Percentiles rank a stretch among this genome's conserved stretches.
Conservation (phyloP, 2,329 filamentous ascomycete genomes). For the Colletotrichum cordylinicola region DNA sequence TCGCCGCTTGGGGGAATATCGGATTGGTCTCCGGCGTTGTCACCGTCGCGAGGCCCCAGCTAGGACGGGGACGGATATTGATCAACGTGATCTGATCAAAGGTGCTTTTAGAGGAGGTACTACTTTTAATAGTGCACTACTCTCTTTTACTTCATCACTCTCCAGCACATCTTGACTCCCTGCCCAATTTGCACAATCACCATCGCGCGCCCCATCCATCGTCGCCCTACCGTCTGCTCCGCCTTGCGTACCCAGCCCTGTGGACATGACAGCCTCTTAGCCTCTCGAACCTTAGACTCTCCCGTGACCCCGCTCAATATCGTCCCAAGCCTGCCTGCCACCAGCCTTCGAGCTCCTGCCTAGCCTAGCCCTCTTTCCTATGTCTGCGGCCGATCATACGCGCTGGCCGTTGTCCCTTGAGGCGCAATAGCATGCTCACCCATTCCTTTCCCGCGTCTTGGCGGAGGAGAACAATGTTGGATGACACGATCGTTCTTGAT, state of each 20-base stretch:
- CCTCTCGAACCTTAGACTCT: neutral
- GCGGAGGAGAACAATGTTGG: neutral
- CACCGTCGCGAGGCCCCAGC: conserved; percentile 2
- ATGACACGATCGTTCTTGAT: neutral
- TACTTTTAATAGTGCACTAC: conserved; percentile 25
- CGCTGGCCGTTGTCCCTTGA: neutral
- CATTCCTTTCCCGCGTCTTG: neutral
- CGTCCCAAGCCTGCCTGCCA: neutral
- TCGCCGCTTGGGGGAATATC: conserved; percentile 16
- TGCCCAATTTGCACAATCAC: conserved; percentile 16
- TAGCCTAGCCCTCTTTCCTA: neutral
- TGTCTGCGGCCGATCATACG: neutral
- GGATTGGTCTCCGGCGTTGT: conserved; percentile 7
- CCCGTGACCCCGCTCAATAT: neutral
- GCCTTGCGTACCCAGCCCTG: conserved; percentile 16
- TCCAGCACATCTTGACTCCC: conserved; percentile 18
- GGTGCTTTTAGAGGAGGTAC: conserved; percentile 24
- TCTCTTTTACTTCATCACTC: conserved; percentile 22
- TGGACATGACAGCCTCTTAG: neutral
- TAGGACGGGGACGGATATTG: conserved; percentile 14
- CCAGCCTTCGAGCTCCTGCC: neutral
- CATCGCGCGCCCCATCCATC: conserved; percentile 6
- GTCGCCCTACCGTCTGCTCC: neutral
- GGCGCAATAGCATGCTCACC: neutral
- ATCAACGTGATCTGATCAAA: conserved; percentile 19